phyloP scores from a whole-genome alignment of 345 rosid genomes.

The Euphorbia tirucalli region DNA sequence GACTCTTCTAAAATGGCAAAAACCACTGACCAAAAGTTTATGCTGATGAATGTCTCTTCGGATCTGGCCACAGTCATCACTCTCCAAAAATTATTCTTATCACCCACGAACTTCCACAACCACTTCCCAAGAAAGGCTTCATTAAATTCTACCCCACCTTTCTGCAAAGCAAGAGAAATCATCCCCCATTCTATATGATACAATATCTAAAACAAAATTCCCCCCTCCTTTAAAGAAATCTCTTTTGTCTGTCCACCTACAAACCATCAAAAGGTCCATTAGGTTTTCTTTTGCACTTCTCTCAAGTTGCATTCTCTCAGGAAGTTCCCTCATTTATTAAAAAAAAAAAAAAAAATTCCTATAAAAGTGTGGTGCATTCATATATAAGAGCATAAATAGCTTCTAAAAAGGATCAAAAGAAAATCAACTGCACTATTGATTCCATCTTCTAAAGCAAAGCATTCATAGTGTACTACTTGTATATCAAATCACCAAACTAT shows the following conservation, averaged over 20 bases:
- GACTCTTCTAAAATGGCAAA: neutral
- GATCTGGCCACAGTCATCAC: neutral
- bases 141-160: neutral
- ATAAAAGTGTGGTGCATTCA: neutral
- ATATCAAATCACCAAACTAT: neutral
- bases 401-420: neutral
- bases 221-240: constrained; percentile 1
- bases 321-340: neutral
- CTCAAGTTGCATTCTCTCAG: neutral
- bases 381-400: neutral
- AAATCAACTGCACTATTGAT: neutral
- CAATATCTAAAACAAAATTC: neutral
- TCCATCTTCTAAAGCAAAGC: neutral
- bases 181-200: constrained; percentile 2
- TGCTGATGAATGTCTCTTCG: constrained; percentile 1
- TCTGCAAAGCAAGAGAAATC: neutral
- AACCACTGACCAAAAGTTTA: neutral
- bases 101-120: neutral
- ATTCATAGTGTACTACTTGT: neutral
- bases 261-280: constrained; percentile 11
- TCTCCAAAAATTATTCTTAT: neutral
- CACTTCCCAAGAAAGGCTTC: constrained; percentile 8
- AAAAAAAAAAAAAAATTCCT: neutral
- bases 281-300: neutral
- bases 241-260: constrained; percentile 5